These are phyloP conservation scores for Phytophthora colocasiae DNA, from an alignment of 352 stramenopile species.

Conservation along the genomic window DNA sequence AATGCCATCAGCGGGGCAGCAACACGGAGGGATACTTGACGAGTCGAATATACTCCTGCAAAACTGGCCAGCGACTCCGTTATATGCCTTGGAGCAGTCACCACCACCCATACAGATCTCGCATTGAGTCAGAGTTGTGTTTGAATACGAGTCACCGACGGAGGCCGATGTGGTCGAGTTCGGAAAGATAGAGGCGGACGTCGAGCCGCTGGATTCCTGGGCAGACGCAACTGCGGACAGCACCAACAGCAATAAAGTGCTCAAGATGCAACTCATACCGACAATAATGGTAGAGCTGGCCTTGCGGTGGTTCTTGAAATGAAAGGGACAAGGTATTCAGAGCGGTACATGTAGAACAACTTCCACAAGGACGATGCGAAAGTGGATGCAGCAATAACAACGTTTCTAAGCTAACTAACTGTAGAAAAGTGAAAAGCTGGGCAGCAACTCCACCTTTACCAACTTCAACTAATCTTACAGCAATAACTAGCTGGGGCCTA, in stretches of 20 bases:
- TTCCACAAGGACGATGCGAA: too few species aligned
- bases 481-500: too few species aligned
- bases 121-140: slow-evolving; percentile 37
- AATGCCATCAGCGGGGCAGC: slow-evolving; percentile 48
- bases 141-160: slow-evolving; percentile 8
- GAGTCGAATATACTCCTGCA: slow-evolving; percentile 56
- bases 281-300: not conserved
- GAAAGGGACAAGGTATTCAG: not conserved
- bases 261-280: slow-evolving; percentile 10
- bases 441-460: too few species aligned
- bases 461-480: too few species aligned
- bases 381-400: too few species aligned
- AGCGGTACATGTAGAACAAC: not conserved
- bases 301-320: slow-evolving; percentile 10
- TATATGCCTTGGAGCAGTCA: slow-evolving; percentile 60
- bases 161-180: slow-evolving; percentile 27
- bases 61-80: slow-evolving; percentile 49
- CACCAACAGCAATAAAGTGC: slow-evolving; percentile 9
- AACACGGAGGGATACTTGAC: slow-evolving; percentile 49
- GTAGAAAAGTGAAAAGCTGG: too few species aligned
- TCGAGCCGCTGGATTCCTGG: slow-evolving; percentile 26
- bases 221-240: slow-evolving; percentile 13
- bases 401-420: too few species aligned
- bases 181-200: slow-evolving; percentile 22
- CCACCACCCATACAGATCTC: slow-evolving; percentile 61